phyloP scores from a whole-genome alignment of 352 stramenopile genomes.

The Phytophthora pistaciae region DNA sequence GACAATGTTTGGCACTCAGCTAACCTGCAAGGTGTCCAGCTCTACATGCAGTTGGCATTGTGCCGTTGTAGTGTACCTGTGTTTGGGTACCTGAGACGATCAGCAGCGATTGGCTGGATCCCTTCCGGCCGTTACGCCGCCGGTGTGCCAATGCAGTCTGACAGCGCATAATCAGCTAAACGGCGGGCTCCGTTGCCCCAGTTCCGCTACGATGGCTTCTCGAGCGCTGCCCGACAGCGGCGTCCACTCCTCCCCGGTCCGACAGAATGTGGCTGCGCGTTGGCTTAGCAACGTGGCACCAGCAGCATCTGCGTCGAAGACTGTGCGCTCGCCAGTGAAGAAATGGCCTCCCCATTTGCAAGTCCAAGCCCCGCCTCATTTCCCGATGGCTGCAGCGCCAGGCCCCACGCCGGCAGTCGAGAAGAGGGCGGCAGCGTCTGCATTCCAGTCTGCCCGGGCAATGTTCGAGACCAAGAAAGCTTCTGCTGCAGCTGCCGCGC shows the following conservation, averaged over 20 bases:
- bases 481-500: background rate
- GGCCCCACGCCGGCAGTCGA: background rate
- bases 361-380: background rate
- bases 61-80: background rate
- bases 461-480: slow-evolving; percentile 40
- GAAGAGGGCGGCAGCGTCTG: slow-evolving; percentile 11
- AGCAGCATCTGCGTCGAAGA: slow-evolving; percentile 8
- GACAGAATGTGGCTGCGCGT: slow-evolving; percentile 35
- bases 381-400: slow-evolving; percentile 1
- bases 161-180: too few species aligned
- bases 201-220: slow-evolving; percentile 44
- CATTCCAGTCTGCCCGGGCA: slow-evolving; percentile 36
- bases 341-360: slow-evolving; percentile 13
- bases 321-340: slow-evolving; percentile 13
- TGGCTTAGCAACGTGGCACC: slow-evolving; percentile 23
- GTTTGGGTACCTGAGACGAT: slow-evolving; percentile 14
- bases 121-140: slow-evolving; percentile 16
- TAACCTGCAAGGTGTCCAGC: too few species aligned
- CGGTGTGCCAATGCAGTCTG: too few species aligned
- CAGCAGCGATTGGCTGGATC: slow-evolving; percentile 20
- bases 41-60: background rate
- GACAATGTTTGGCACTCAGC: background rate
- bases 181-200: background rate
- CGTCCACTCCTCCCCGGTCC: slow-evolving; percentile 20
- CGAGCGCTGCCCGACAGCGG: slow-evolving; percentile 36